phyloP scores from a whole-genome alignment of 352 stramenopile species.

The Vaucheria bursata region DNA sequence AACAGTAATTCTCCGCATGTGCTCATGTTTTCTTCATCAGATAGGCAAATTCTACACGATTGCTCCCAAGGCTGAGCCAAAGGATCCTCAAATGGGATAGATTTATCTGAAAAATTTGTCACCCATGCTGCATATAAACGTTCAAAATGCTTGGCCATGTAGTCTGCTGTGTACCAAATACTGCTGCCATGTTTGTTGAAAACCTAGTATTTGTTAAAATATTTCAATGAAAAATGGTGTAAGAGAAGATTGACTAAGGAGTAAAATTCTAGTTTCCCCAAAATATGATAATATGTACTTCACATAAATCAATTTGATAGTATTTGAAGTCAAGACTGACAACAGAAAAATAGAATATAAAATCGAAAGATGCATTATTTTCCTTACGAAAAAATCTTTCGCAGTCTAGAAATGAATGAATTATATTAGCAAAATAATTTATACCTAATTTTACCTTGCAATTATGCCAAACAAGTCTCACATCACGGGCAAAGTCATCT shows the following conservation, averaged over 20 bases:
- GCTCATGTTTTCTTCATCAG: background rate
- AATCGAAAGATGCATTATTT: too few species aligned
- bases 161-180: slow-evolving; percentile 44
- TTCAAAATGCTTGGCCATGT: slow-evolving; percentile 49
- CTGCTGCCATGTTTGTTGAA: slow-evolving; percentile 44
- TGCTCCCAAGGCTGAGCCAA: slow-evolving; percentile 65
- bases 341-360: too few species aligned
- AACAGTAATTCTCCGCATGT: slow-evolving; percentile 51
- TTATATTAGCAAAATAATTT: too few species aligned
- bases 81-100: slow-evolving; percentile 62
- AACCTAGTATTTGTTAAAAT: too few species aligned
- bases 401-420: too few species aligned
- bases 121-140: slow-evolving; percentile 60
- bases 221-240: too few species aligned
- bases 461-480: slow-evolving; percentile 52
- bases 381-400: too few species aligned
- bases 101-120: slow-evolving; percentile 61
- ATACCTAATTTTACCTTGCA: slow-evolving; percentile 3
- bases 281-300: background rate
- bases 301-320: too few species aligned
- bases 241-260: too few species aligned
- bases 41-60: slow-evolving; percentile 56
- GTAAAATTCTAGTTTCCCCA: too few species aligned
- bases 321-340: too few species aligned
- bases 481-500: slow-evolving; percentile 64